A percentile compares a stretch with the other conserved stretches of the same genome.
Conservation (phyloP, 2,329 filamentous ascomycete genomes). For the Penicillium griseofulvum region DNA sequence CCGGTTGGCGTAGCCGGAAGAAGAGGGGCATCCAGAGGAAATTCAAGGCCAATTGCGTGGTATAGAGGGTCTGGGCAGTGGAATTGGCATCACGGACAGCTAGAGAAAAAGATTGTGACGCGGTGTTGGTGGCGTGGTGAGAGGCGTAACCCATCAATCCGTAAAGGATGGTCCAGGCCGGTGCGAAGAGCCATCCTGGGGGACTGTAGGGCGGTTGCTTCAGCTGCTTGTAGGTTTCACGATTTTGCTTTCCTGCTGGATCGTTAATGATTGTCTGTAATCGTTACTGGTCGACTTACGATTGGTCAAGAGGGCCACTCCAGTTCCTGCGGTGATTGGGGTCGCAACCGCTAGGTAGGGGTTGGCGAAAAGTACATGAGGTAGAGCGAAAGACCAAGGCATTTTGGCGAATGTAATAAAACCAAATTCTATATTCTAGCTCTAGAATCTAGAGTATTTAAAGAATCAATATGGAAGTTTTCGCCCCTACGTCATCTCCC, state of each 20-base stretch:
- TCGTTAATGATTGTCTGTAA: not conserved
- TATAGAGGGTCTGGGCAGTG: conserved; percentile 74
- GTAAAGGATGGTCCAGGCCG: conserved; percentile 58
- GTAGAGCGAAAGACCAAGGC: conserved; percentile 34
- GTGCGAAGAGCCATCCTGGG: conserved; percentile 48
- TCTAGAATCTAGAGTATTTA: not conserved
- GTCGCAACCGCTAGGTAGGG: conserved; percentile 31
- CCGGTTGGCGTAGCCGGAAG: conserved; percentile 72
- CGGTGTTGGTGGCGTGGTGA: conserved; percentile 68
- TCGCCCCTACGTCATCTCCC: not conserved
- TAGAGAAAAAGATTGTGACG: conserved; percentile 58
- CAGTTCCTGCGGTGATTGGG: conserved; percentile 23
- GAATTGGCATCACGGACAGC: conserved; percentile 60
- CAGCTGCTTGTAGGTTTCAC: conserved; percentile 38
- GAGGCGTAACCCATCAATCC: conserved; percentile 83
- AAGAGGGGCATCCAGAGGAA: conserved; percentile 90
- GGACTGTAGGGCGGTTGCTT: conserved; percentile 53
- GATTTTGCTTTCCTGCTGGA: conserved; percentile 49
- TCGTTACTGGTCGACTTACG: conserved; percentile 17
- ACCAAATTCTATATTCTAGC: not conserved
- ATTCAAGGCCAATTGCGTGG: conserved; percentile 80
- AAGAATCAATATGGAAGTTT: not conserved
- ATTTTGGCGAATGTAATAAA: conserved; percentile 10
- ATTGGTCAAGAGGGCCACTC: conserved; percentile 32
- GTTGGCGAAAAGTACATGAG: conserved; percentile 28